phyloP scores from a whole-genome alignment of 2,329 filamentous ascomycete genomes.

The Aplosporella prunicola region DNA sequence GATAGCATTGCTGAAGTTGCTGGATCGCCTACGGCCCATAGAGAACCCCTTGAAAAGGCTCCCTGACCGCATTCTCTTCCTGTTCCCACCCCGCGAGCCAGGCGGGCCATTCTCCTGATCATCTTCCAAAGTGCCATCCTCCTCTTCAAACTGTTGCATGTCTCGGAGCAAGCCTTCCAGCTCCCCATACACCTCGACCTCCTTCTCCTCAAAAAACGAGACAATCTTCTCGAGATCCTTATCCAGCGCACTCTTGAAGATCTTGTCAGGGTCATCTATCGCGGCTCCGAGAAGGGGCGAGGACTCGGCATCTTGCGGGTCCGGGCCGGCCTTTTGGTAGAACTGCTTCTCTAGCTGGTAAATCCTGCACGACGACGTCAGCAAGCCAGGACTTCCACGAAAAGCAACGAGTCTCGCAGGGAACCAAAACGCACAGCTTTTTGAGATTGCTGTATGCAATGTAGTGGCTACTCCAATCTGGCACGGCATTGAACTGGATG shows the following conservation, averaged over 20 bases:
- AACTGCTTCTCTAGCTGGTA: constrained; percentile 86
- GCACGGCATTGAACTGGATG: constrained; percentile 98
- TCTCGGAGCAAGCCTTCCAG: constrained; percentile 69
- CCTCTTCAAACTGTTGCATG: constrained; percentile 57
- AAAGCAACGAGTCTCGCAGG: neutral
- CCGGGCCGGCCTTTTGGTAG: constrained; percentile 47
- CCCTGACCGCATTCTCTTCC: constrained; percentile 32
- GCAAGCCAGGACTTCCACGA: too few species aligned
- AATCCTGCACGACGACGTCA: constrained; percentile 54
- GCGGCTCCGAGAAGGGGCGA: constrained; percentile 67
- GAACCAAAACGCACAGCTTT: constrained; percentile 63
- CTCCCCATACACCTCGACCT: constrained; percentile 76
- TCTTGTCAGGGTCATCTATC: constrained; percentile 60
- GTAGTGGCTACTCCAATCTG: constrained; percentile 98
- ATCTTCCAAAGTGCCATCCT: constrained; percentile 31
- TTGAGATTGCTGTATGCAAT: constrained; percentile 98
- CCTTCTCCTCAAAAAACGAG: constrained; percentile 83
- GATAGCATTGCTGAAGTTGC: constrained; percentile 34
- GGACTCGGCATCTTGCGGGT: constrained; percentile 64
- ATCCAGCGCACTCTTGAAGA: constrained; percentile 75
- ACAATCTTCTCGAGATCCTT: constrained; percentile 89
- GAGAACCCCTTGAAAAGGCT: constrained; percentile 47
- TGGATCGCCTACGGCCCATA: constrained; percentile 37
- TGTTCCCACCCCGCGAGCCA: constrained; percentile 19
- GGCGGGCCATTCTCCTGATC: constrained; percentile 30